phyloP scores from a whole-genome alignment of 2,329 filamentous ascomycete species.

The Xylariomycetidae sp. region DNA sequence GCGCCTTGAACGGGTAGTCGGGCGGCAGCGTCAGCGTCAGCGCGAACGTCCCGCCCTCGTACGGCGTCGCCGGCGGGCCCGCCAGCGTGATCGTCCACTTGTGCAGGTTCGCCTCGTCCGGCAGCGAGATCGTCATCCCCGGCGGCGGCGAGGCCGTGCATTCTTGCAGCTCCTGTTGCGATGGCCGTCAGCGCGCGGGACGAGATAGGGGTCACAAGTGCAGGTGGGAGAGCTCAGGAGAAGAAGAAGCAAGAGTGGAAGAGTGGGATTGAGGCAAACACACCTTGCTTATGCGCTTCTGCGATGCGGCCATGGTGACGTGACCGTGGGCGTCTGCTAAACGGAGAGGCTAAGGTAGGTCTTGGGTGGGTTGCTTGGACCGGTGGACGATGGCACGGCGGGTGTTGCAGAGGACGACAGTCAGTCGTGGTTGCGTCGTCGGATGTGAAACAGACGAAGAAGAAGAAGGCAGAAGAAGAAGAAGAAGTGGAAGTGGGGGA shows the following conservation, averaged over 20 bases:
- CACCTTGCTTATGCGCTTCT: slow-evolving; percentile 28
- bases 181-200: slow-evolving; percentile 12
- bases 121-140: slow-evolving; percentile 41
- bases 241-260: slow-evolving; percentile 2
- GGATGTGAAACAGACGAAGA: too few species aligned
- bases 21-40: slow-evolving; percentile 66
- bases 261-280: too few species aligned
- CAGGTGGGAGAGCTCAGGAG: slow-evolving; percentile 6
- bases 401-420: too few species aligned
- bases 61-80: slow-evolving; percentile 39
- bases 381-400: too few species aligned
- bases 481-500: too few species aligned
- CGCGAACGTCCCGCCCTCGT: slow-evolving; percentile 65
- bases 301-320: slow-evolving; percentile 21
- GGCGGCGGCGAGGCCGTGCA: slow-evolving; percentile 40
- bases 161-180: slow-evolving; percentile 46
- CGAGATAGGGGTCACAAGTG: slow-evolving; percentile 2
- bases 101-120: slow-evolving; percentile 42
- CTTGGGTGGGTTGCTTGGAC: too few species aligned
- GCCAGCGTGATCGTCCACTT: slow-evolving; percentile 44
- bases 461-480: too few species aligned
- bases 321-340: neutral
- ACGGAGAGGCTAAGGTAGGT: neutral
- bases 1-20: slow-evolving; percentile 88
- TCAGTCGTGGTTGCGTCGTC: too few species aligned